Percentiles rank a stretch among this genome's conserved stretches.
These are phyloP conservation scores for Davidsoniella australis DNA, from an alignment of 2,329 filamentous ascomycete genomes.

Conservation along the genomic window DNA sequence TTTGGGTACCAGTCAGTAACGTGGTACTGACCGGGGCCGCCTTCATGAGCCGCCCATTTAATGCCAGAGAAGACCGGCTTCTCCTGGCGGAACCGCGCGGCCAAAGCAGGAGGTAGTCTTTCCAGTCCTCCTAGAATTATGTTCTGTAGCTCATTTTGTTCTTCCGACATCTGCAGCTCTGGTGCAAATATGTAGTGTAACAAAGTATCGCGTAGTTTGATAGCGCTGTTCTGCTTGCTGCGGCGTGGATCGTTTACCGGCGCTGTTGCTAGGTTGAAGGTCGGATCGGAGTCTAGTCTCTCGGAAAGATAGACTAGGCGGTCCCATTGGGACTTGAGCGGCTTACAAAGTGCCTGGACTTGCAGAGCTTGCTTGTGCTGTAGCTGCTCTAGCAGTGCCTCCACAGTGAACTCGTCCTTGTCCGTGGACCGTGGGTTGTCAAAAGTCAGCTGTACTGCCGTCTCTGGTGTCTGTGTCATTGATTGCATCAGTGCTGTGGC, in stretches of 20 bases:
- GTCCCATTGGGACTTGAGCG: constrained; percentile 14
- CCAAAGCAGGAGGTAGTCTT: neutral
- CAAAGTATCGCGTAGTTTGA: constrained; percentile 4
- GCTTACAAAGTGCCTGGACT: constrained; percentile 4
- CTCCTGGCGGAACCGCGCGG: neutral
- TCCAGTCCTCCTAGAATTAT: neutral
- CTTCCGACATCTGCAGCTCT: neutral
- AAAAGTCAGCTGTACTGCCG: neutral
- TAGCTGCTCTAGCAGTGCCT: constrained; percentile 1
- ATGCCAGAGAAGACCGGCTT: neutral
- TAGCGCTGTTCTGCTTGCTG: constrained; percentile 9
- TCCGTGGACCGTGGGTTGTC: neutral
- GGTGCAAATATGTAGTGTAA: constrained; percentile 1
- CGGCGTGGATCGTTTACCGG: neutral
- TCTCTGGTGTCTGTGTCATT: constrained; percentile 5
- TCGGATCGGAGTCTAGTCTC: constrained; percentile 4
- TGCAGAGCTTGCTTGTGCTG: constrained; percentile 1
- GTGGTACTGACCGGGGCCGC: constrained; percentile 1
- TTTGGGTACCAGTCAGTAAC: constrained; percentile 10
- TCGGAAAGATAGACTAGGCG: constrained; percentile 14
- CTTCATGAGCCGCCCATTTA: constrained; percentile 4
- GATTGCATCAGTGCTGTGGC: constrained; percentile 5
- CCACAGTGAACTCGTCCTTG: neutral
- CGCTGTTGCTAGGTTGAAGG: constrained; percentile 1
- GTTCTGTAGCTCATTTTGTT: neutral